Base-by-base conservation (phyloP, 768 basidiomycete species). In the Paxillus rubicundulus region DNA sequence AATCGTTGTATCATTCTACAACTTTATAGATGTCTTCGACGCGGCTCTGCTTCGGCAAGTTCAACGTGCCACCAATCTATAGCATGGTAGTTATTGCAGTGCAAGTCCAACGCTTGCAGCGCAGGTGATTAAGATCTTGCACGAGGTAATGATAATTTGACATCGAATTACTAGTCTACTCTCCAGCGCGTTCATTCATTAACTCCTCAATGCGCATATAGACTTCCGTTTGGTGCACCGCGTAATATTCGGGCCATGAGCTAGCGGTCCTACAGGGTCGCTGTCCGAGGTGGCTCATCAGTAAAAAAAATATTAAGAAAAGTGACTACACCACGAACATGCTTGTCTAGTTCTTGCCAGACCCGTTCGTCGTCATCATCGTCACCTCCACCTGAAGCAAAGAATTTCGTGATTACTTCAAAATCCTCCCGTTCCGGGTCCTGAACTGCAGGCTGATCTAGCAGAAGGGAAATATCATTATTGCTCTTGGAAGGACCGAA, bases 181-280 rank as follows among this genome's bases (percentile, higher is more conserved):
- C 55, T 3, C 49, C 38, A 40, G 42, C 50, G 37, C 46, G 60
- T 39, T 48, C 56, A n/a, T 46, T 56, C 51, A 65, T 54, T 54
- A 70, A 55, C 44, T 64, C 61, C 28, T 74, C 66, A 43, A 78
- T 79, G 30, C 76, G 72, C 44, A 64, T 60, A 49, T 71, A 70
- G 20, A 83, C 76, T 38, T 74, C 67, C 17, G 66, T 53, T 45
- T 74, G 63, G 52, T 81, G 72, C 28, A 70, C 65, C 37, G 70
- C 68, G 58, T 83, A 82, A 59, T 83, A 84, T 30, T 70, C 70
- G 40, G 75, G 73, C 82, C 83, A 85, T 41, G 63, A 72, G 8
- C 45, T 47, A 18, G 71, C 72, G 36, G 79, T 74, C 54, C 66
- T 69, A 56, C 77, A 78, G 50, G 62, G 57, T 45, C 55, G 61